phyloP scores from a whole-genome alignment of 192 early-diverging fungal species.

The Rhizophagus clarus region DNA sequence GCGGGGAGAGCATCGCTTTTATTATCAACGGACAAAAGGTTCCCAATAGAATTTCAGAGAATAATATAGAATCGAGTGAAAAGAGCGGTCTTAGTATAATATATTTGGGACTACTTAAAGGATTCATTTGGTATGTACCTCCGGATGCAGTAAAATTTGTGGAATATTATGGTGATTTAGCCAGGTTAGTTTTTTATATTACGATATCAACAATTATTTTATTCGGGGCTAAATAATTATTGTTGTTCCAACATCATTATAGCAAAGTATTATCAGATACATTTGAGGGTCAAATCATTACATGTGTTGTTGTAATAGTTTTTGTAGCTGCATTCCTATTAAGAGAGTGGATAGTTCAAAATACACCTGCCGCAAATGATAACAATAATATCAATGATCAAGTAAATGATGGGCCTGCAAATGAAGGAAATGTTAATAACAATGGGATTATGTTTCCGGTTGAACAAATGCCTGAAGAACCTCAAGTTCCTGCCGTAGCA shows the following conservation, averaged over 20 bases:
- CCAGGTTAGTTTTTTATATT: background rate
- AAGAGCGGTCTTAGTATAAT: slow-evolving; percentile 30
- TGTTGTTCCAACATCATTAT: slow-evolving; percentile 34
- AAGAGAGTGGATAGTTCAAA: slow-evolving; percentile 85
- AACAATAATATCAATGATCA: slow-evolving; percentile 28
- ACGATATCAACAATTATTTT: background rate
- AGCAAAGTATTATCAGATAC: slow-evolving; percentile 63
- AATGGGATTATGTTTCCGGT: background rate
- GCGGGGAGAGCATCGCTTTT: slow-evolving; percentile 58
- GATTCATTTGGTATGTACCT: slow-evolving; percentile 33
- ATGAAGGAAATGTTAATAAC: background rate
- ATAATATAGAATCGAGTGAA: background rate
- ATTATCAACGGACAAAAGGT: slow-evolving; percentile 37
- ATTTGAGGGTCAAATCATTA: slow-evolving; percentile 86
- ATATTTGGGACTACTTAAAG: background rate
- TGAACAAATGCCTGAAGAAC: background rate
- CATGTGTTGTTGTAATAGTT: slow-evolving; percentile 70
- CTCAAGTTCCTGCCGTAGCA: background rate
- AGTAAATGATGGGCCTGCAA: background rate
- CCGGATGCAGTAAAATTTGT: slow-evolving; percentile 15
- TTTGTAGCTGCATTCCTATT: slow-evolving; percentile 82
- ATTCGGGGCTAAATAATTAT: background rate
- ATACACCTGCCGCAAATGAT: slow-evolving; percentile 52
- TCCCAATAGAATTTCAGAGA: slow-evolving; percentile 18
- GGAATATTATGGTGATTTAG: slow-evolving; percentile 23